These are phyloP conservation scores for Schwanniomyces sp. DNA, from an alignment of 805 yeast genomes.

Conservation along the genomic window DNA sequence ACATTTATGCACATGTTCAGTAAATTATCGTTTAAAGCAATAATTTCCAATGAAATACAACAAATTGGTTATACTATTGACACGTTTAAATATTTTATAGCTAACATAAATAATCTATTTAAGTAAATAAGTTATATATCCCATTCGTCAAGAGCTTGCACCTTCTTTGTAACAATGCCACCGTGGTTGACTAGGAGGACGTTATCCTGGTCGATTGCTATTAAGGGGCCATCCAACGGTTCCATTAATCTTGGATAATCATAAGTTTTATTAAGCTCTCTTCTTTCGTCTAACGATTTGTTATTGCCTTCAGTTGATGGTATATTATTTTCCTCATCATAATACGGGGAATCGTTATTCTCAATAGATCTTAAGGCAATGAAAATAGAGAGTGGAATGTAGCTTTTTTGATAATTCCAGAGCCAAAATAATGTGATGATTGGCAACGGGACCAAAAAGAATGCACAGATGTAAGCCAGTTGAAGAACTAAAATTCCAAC, in stretches of 20 bases:
- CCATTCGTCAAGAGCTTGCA: constrained; percentile 14
- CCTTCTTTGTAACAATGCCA: constrained; percentile 27
- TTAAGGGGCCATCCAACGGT: constrained; percentile 82
- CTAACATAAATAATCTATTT: not conserved
- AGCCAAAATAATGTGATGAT: constrained; percentile 60
- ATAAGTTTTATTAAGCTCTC: constrained; percentile 71
- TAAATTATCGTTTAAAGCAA: constrained; percentile 4
- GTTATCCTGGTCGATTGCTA: constrained; percentile 59
- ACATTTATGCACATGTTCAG: constrained; percentile 12
- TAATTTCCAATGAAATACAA: constrained; percentile 11
- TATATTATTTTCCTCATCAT: constrained; percentile 18
- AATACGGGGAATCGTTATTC: constrained; percentile 33
- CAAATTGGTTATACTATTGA: constrained; percentile 1
- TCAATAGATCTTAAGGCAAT: constrained; percentile 85
- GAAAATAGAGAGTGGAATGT: constrained; percentile 76
- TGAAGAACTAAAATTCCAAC: constrained; percentile 85
- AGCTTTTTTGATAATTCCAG: constrained; percentile 81
- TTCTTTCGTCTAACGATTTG: constrained; percentile 72
- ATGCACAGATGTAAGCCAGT: constrained; percentile 74
- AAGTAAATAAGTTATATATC: constrained; percentile 1
- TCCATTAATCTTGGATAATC: constrained; percentile 73
- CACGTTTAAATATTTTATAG: constrained; percentile 1
- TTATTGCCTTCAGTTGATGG: constrained; percentile 10
- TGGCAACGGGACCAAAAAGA: constrained; percentile 75
- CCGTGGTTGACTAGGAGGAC: constrained; percentile 28